A percentile compares a stretch with the other conserved stretches of the same genome.
These are phyloP conservation scores for Teunomyces stri DNA, from an alignment of 805 yeast genomes.

Conservation along the genomic window DNA sequence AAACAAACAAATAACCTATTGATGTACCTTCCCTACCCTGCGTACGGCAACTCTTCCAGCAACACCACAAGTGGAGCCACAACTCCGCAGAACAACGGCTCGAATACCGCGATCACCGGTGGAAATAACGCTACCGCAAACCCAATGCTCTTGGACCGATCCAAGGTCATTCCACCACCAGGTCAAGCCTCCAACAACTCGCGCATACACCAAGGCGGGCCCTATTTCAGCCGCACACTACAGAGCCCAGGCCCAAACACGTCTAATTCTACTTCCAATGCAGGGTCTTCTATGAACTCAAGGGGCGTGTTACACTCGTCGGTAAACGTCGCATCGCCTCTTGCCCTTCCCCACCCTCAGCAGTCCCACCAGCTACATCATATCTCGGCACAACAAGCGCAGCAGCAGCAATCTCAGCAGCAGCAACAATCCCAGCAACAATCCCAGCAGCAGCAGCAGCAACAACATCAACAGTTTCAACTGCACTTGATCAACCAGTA, in stretches of 20 bases:
- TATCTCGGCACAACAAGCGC: conserved; percentile 7
- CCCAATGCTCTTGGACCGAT: conserved; percentile 3
- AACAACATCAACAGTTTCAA: conserved; percentile 7
- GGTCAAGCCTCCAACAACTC: background rate
- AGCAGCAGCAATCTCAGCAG: conserved; percentile 9
- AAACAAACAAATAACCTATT: background rate
- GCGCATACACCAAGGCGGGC: conserved; percentile 1
- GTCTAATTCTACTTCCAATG: background rate
- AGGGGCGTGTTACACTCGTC: conserved; percentile 2
- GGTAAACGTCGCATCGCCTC: background rate
- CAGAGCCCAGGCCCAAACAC: conserved; percentile 1
- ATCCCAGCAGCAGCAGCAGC: conserved; percentile 1
- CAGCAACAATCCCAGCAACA: conserved; percentile 2
- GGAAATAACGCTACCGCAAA: conserved; percentile 2
- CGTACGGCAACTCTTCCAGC: conserved; percentile 7
- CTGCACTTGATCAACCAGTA: conserved; percentile 17
- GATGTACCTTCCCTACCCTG: conserved; percentile 9
- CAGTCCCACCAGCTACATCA: conserved; percentile 6
- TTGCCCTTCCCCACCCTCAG: background rate
- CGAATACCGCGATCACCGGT: background rate
- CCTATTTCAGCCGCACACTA: background rate
- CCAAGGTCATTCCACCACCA: conserved; percentile 3
- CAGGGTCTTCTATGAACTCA: background rate
- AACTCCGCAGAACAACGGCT: conserved; percentile 2
- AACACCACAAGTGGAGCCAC: conserved; percentile 7